A percentile compares a stretch with the other conserved stretches of the same genome.
phyloP scores from a whole-genome alignment of 2,329 filamentous ascomycete species.

The Nemania abortiva region DNA sequence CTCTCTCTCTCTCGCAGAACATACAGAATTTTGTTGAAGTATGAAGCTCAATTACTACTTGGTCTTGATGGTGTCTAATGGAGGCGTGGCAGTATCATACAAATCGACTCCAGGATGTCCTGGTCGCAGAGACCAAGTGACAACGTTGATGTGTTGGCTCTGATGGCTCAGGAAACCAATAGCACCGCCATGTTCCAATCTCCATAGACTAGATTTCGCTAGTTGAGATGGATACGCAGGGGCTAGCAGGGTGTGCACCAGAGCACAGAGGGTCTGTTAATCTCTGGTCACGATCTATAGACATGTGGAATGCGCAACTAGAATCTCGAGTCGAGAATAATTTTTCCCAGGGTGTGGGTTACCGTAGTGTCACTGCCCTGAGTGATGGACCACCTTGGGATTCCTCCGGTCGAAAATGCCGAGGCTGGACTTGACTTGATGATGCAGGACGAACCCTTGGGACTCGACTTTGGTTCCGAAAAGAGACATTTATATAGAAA shows the following conservation, averaged over 20 bases:
- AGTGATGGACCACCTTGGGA: slow-evolving; percentile 6
- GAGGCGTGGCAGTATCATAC: slow-evolving; percentile 38
- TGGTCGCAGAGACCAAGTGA: slow-evolving; percentile 1
- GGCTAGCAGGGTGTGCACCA: background rate
- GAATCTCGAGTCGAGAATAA: background rate
- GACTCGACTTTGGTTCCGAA: slow-evolving; percentile 10
- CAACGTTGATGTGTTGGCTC: background rate
- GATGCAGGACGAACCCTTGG: slow-evolving; percentile 4
- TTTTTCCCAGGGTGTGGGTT: slow-evolving; percentile 1
- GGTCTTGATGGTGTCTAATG: slow-evolving; percentile 32
- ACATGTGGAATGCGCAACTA: background rate
- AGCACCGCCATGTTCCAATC: slow-evolving; percentile 1
- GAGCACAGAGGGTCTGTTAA: background rate
- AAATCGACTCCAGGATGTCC: slow-evolving; percentile 28
- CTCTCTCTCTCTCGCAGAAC: background rate
- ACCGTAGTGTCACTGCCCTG: background rate
- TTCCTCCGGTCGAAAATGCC: slow-evolving; percentile 2
- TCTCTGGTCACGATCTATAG: background rate
- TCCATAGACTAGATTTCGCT: slow-evolving; percentile 30
- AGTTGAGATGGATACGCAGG: slow-evolving; percentile 16
- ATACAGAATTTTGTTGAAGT: slow-evolving; percentile 4
- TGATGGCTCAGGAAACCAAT: too few relatives aligned
- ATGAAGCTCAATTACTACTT: slow-evolving; percentile 36
- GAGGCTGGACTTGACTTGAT: background rate
- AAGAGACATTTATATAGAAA: slow-evolving; percentile 23